Evolutionary conservation across 257 asterid species (phyloP).

Genomic region (Sherardia arvensis): DNA sequence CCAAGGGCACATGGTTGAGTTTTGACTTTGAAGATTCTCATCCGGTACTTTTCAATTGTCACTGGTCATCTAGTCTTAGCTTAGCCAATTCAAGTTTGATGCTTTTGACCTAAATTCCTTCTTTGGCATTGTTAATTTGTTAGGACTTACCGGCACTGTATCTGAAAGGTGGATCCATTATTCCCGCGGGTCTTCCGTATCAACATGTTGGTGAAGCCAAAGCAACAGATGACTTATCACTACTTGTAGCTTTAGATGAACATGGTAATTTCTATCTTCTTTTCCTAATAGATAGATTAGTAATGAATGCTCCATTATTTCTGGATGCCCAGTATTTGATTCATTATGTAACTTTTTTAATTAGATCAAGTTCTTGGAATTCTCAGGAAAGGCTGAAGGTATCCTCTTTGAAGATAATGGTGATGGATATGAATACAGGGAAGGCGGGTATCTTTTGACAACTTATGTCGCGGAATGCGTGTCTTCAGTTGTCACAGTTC

Average conservation of each 20-base stretch:
- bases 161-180: constrained; percentile 83
- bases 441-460: constrained; percentile 64
- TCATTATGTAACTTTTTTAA: not conserved
- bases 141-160: constrained; percentile 89
- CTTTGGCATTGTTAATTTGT: constrained; percentile 15
- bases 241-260: constrained; percentile 78
- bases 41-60: constrained; percentile 42
- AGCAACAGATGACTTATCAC: constrained; percentile 50
- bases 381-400: constrained; percentile 89
- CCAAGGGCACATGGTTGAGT: constrained; percentile 72
- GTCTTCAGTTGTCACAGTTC: constrained; percentile 60
- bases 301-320: not conserved
- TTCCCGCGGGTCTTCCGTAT: constrained; percentile 53
- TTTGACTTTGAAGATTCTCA: constrained; percentile 93
- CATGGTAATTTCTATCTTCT: constrained; percentile 33
- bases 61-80: not conserved
- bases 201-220: constrained; percentile 81
- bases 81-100: not conserved
- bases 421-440: constrained; percentile 75
- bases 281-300: not conserved
- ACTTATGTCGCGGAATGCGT: constrained; percentile 70
- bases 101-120: constrained; percentile 5
- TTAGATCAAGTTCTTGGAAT: constrained; percentile 10
- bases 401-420: constrained; percentile 77
- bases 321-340: not conserved